A percentile compares a stretch with the other conserved stretches of the same genome.
phyloP scores from a whole-genome alignment of 2,329 filamentous ascomycete species.

The Fusarium poae region DNA sequence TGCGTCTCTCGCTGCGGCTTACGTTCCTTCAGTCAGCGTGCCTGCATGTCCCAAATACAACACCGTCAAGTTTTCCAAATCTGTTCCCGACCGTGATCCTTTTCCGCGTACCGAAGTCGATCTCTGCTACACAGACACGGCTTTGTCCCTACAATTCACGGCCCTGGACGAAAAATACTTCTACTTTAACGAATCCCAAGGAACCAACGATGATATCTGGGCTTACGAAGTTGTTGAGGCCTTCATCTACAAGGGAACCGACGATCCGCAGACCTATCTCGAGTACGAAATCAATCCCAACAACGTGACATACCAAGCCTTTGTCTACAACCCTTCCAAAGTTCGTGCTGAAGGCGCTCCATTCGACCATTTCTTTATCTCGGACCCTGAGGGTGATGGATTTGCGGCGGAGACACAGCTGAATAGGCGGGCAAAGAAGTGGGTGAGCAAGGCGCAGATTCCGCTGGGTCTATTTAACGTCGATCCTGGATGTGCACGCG shows the following conservation, averaged over 20 bases:
- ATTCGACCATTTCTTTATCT: slow-evolving; percentile 60
- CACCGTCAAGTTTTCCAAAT: slow-evolving; percentile 57
- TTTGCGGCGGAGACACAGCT: slow-evolving; percentile 57
- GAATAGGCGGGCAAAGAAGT: slow-evolving; percentile 53
- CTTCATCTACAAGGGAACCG: slow-evolving; percentile 61
- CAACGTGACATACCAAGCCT: slow-evolving; percentile 65
- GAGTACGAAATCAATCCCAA: slow-evolving; percentile 66
- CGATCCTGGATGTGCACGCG: slow-evolving; percentile 57
- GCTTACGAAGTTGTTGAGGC: slow-evolving; percentile 65
- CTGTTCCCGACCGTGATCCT: slow-evolving; percentile 56
- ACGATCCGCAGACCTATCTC: slow-evolving; percentile 63
- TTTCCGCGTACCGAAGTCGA: slow-evolving; percentile 62
- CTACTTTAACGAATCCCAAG: slow-evolving; percentile 59
- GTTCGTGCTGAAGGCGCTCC: slow-evolving; percentile 56
- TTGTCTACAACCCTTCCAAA: slow-evolving; percentile 65
- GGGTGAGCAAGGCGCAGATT: slow-evolving; percentile 58
- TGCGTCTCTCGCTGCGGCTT: slow-evolving; percentile 18
- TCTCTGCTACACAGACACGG: slow-evolving; percentile 60
- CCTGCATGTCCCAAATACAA: slow-evolving; percentile 56
- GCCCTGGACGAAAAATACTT: slow-evolving; percentile 62
- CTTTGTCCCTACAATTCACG: slow-evolving; percentile 59
- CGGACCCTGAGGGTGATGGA: slow-evolving; percentile 57
- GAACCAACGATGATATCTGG: slow-evolving; percentile 62
- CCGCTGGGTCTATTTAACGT: slow-evolving; percentile 65
- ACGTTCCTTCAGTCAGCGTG: slow-evolving; percentile 52